Base-by-base conservation (phyloP, 441 rosid species). In the Erysimum pusillum region DNA sequence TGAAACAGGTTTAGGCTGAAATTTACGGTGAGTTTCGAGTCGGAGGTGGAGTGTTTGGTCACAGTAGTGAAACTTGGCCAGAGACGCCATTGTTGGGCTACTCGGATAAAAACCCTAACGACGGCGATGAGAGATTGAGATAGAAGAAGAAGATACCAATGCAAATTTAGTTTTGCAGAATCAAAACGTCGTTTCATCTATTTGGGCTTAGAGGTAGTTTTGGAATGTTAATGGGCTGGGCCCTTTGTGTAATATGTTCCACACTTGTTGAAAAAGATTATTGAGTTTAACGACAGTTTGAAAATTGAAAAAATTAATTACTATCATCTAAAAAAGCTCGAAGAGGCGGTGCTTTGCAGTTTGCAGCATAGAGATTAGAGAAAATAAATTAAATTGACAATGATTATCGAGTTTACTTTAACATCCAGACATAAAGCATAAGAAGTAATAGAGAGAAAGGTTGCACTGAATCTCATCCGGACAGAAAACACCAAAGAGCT, bases 61-160 rank as follows among this genome's bases (percentile, higher is more conserved):
- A 74, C 57, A 28, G 84, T 31, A 42, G 63, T 82, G 84, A 14
- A 82, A 52, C 39, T 62, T 85, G 58, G 91, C 76, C 4, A 88
- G 58, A 18, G 94, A 85, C 62, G 83, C 96, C 98, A 92, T 94
- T 9, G 77, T 72, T 60, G 10, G 20, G 51, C 22, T 51, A 11
- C 52, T 56, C 53, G 28, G 56, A 6, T 39, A 5, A 41, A 44
- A 73, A 53, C 78, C 76, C 77, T 73, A 67, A 42, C 56, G 46
- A 63, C 66, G 38, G 52, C 71, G 75, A 45, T 63, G 53, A 15
- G 53, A 15, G 71, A 13, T 45, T 61, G 57, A 6, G 58, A 69
- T 44, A 4, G 22, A 32, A 38, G 46, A 28, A 17, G 56, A 39
- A 4, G 39, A 18, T 7, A 22, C 31, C 74, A 8, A 60, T 18